Evolutionary conservation across 805 yeast genomes (phyloP).

Genomic region (Nakazawaea peltata): DNA sequence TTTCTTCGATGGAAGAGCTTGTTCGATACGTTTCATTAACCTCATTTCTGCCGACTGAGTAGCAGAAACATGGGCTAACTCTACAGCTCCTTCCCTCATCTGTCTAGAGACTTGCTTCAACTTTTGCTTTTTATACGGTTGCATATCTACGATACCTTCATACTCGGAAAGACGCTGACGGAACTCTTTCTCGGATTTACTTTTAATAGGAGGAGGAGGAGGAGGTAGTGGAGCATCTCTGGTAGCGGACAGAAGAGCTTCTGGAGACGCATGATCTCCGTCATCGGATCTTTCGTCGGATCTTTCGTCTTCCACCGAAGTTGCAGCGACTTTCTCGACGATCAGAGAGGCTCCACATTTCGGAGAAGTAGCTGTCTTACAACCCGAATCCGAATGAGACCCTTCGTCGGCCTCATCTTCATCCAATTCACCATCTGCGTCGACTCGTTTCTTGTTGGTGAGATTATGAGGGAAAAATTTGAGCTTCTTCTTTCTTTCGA

Average conservation of each 20-base stretch:
- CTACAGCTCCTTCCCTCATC: not conserved
- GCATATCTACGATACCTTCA: slow-evolving; percentile 31
- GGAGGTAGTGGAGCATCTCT: too few relatives aligned
- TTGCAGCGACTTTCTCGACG: not conserved
- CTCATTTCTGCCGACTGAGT: slow-evolving; percentile 16
- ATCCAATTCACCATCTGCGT: slow-evolving; percentile 10
- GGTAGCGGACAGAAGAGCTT: too few relatives aligned
- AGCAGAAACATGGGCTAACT: not conserved
- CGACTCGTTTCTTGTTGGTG: slow-evolving; percentile 14
- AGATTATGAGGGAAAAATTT: slow-evolving; percentile 6
- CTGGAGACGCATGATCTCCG: too few relatives aligned
- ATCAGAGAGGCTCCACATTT: not conserved
- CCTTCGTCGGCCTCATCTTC: too few relatives aligned
- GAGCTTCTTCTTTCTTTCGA: slow-evolving; percentile 14
- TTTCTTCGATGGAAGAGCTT: slow-evolving; percentile 32
- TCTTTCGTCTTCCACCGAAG: too few relatives aligned
- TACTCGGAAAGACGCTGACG: slow-evolving; percentile 24
- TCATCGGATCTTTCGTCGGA: too few relatives aligned
- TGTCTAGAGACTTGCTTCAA: too few relatives aligned
- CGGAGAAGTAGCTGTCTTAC: too few relatives aligned
- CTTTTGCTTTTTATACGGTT: slow-evolving; percentile 17
- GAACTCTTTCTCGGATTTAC: slow-evolving; percentile 25
- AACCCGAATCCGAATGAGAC: too few relatives aligned
- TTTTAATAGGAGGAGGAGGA: too few relatives aligned
- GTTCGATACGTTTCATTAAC: slow-evolving; percentile 18